Evolutionary conservation across 2,329 filamentous ascomycete species (phyloP), one percentile per base, ranked within the genome.

Genomic region (Penicillium rolfsii): DNA sequence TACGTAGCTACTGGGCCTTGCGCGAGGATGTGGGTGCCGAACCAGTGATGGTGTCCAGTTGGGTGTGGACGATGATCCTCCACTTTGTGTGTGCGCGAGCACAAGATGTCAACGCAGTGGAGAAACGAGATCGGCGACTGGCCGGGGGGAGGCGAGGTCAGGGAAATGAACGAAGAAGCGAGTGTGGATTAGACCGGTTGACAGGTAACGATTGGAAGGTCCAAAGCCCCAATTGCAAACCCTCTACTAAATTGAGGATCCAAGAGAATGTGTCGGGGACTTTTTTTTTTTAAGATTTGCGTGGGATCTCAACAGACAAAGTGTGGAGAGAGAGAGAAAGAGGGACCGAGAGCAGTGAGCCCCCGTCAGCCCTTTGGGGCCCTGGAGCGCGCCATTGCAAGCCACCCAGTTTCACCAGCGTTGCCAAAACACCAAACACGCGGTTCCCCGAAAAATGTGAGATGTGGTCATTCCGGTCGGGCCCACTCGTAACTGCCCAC

Each of bases 401-500:
- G 58, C 55, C 61, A 46, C 52, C 22, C 26, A 62, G 67, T 69
- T 68, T 69, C 67, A 69, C 45, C 59, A 62, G 60, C 55, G 62
- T 67, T 65, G 57, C 55, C 58, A 56, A 33, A 33, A 33, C 11
- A 33, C 30, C 30, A 33, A 33, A 30, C 28, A 35, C 33, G 3
- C 11, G 2, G 22, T 57, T 48, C 50, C 48, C n/a, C 24, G 52
- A 63, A 64, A 65, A 69, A 69, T 69, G 67, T 68, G 67, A 69
- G 66, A 68, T 64, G 14, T 64, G 14, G 35, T 11, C 48, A 52
- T 52, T 52, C 49, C 49, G 22, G 19, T 12, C 41, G 14, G 22
- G 41, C 11, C 41, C 41, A 45, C 41, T 26, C 12, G 19, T 14
- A 26, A 14, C 19, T 22, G 19, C 19, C 19, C 19, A 22, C 19